Base-by-base conservation (phyloP, 1,139 yeast species). In the Candida labiduridarum region DNA sequence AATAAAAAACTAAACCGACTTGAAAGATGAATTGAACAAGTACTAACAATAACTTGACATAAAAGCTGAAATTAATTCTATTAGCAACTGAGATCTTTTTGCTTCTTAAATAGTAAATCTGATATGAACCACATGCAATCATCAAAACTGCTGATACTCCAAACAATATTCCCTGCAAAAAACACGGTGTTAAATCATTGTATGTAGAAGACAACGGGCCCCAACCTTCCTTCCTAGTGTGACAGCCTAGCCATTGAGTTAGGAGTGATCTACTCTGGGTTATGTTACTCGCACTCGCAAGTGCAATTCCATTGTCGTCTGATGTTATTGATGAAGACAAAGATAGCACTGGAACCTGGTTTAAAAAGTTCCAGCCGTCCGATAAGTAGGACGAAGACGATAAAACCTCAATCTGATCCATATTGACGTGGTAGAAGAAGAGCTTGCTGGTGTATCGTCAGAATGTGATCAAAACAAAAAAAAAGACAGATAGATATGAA, bases 121-220 rank as follows among this genome's bases (percentile, higher is more conserved):
- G 84, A 51, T 64, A 63, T 1, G 65, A 15, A 1, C 96, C 95
- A 42, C 79, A 69, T 0, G 82, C 41, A 2, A 91, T 61, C 69
- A 87, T 72, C 38, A 83, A 68, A 10, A 79, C 18, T 2, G 87
- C 82, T 1, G 84, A 68, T 1, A 75, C 48, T 35, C 83, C 80
- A 54, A 82, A 71, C 8, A 89, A 64, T 0, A 79, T 71, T 35
- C 96, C 97, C 59, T 87, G 89, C 40, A 87, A 74, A 61, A 92
- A 85, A 62, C 98, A 92, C 2, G 94, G 88, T 0, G 97, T 84
- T 51, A 90, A 78, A 60, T 87, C 96, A 45, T 82, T 82, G 59
- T 82, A 82, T 7, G 58, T 49, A 41, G 75, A 48, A 77, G 87
- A 72, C 9, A 88, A 66, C 0, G 95, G 89, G 1, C 89, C 88